Conservation (phyloP, 805 yeast species). For the Blastobotrys attinorum region DNA sequence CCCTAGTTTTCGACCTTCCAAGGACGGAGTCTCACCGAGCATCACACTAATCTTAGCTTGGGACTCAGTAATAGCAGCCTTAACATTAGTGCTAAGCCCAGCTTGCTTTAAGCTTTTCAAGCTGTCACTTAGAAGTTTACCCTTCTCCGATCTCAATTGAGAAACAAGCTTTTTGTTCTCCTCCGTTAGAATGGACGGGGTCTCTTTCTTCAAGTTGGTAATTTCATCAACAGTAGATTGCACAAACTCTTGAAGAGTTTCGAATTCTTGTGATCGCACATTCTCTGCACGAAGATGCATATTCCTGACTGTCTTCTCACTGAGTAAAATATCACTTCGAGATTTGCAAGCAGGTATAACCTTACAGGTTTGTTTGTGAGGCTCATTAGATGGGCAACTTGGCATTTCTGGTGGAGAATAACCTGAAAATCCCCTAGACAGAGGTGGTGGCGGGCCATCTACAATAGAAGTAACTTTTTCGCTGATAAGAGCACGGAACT, state of each 20-base stretch:
- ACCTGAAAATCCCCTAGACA: background rate
- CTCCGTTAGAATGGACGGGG: slow-evolving; percentile 64
- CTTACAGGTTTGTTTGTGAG: background rate
- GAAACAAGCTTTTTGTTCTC: slow-evolving; percentile 67
- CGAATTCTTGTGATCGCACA: slow-evolving; percentile 33
- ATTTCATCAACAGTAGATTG: slow-evolving; percentile 47
- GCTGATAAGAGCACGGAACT: slow-evolving; percentile 59
- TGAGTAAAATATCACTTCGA: slow-evolving; percentile 25
- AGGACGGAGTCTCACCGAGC: slow-evolving; percentile 44
- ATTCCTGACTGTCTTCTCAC: slow-evolving; percentile 43
- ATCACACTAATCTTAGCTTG: slow-evolving; percentile 59
- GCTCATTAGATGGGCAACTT: background rate
- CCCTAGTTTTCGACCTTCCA: slow-evolving; percentile 33
- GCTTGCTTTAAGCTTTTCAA: slow-evolving; percentile 64
- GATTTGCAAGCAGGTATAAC: background rate
- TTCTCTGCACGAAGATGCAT: slow-evolving; percentile 42
- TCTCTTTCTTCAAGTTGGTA: slow-evolving; percentile 59
- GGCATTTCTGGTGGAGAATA: background rate
- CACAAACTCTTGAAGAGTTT: slow-evolving; percentile 49
- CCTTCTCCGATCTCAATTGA: slow-evolving; percentile 72
- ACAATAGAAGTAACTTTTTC: slow-evolving; percentile 46
- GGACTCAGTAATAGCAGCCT: slow-evolving; percentile 54
- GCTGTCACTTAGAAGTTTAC: slow-evolving; percentile 67
- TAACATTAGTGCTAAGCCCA: slow-evolving; percentile 64
- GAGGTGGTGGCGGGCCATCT: slow-evolving; percentile 30